Conservation (phyloP, 1,284 basidiomycete genomes). For the Trichosporon sp. region DNA sequence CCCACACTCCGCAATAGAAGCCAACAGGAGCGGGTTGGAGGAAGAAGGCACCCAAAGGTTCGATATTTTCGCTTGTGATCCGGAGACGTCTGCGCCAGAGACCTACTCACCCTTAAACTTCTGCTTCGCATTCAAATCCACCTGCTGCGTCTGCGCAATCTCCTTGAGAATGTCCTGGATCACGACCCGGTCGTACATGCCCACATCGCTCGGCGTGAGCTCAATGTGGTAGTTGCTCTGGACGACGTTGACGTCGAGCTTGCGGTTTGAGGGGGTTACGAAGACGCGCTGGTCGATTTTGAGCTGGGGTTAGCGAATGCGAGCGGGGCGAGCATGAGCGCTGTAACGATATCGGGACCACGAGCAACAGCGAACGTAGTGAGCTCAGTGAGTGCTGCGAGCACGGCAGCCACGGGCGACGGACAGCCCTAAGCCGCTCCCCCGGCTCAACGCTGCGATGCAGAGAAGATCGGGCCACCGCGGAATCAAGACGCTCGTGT, state of each 20-base stretch:
- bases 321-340: neutral
- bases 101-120: conserved; percentile 77
- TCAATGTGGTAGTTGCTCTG: conserved; percentile 98
- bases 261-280: conserved; percentile 86
- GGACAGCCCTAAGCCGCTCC: too few relatives aligned
- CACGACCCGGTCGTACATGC: conserved; percentile 89
- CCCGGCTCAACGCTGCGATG: too few relatives aligned
- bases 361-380: too few relatives aligned
- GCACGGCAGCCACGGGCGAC: too few relatives aligned
- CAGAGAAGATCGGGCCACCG: too few relatives aligned
- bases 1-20: too few relatives aligned
- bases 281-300: conserved; percentile 98
- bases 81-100: neutral
- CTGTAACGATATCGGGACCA: too few relatives aligned
- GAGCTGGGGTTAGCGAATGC: conserved; percentile 55
- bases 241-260: conserved; percentile 94
- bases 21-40: too few relatives aligned
- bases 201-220: conserved; percentile 97
- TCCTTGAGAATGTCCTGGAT: conserved; percentile 97
- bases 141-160: conserved; percentile 97
- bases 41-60: neutral
- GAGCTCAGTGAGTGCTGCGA: too few relatives aligned
- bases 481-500: too few relatives aligned
- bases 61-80: neutral
- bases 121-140: conserved; percentile 91